Percentiles rank a stretch among this genome's conserved stretches.
phyloP scores from a whole-genome alignment of 495 filamentous ascomycete species.

The Oidiodendron maius region DNA sequence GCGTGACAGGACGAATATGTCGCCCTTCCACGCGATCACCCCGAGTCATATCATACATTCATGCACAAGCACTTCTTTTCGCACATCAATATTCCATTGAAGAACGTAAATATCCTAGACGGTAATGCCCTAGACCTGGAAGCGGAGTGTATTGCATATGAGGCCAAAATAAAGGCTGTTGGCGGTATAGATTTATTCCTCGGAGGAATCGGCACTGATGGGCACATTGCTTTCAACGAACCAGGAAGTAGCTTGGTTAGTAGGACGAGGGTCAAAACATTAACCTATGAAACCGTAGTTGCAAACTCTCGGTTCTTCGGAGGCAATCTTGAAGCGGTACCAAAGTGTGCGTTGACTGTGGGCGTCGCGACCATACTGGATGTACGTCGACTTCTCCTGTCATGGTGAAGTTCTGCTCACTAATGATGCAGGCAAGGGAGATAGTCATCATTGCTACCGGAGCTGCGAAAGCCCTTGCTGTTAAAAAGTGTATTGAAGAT shows the following conservation, averaged over 20 bases:
- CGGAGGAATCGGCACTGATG: constrained; percentile 78
- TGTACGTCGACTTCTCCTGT: no score
- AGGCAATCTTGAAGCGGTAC: constrained; percentile 65
- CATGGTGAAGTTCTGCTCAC: no score
- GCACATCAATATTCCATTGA: constrained; percentile 73
- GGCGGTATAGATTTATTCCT: constrained; percentile 85
- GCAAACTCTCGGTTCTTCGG: constrained; percentile 82
- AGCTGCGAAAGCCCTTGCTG: constrained; percentile 69
- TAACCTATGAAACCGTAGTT: constrained; percentile 81
- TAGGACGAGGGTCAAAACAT: constrained; percentile 76
- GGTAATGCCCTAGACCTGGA: constrained; percentile 72
- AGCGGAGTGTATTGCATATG: constrained; percentile 72
- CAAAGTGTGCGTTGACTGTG: constrained; percentile 78
- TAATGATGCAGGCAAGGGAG: constrained; percentile 67
- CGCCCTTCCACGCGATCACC: constrained; percentile 72
- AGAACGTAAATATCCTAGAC: constrained; percentile 81
- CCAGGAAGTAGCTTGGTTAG: constrained; percentile 74
- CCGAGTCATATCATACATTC: constrained; percentile 81
- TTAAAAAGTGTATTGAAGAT: constrained; percentile 75
- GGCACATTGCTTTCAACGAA: constrained; percentile 88
- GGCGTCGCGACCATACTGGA: constrained; percentile 85
- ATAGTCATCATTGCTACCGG: constrained; percentile 79
- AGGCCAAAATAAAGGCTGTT: constrained; percentile 65
- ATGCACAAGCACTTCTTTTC: constrained; percentile 92
- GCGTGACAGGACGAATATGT: constrained; percentile 91